A percentile compares a stretch with the other conserved stretches of the same genome.
Conservation (phyloP, 192 early-diverging fungal species). For the Linnemannia exigua region DNA sequence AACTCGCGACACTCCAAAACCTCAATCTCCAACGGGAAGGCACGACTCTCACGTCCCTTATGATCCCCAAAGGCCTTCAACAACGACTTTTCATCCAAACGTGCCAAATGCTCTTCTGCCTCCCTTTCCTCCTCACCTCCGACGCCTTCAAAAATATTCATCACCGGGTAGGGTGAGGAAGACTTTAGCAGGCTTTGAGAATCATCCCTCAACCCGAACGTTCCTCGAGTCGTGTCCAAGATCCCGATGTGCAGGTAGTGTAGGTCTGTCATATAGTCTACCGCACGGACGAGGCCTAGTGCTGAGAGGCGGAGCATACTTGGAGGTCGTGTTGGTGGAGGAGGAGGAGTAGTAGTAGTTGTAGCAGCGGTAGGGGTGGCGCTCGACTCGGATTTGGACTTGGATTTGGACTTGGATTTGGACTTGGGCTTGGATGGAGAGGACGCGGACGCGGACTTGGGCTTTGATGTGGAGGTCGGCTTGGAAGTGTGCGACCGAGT, state of each 20-base stretch:
- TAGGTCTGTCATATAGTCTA: neutral
- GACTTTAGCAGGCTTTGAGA: no score
- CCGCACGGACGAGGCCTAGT: slow-evolving; percentile 8
- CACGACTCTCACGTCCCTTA: neutral
- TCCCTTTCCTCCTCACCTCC: neutral
- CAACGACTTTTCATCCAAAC: slow-evolving; percentile 1
- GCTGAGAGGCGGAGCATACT: neutral
- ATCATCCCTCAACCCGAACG: no score
- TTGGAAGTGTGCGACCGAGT: neutral
- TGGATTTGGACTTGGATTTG: no score
- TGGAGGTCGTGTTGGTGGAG: neutral
- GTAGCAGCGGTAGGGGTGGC: neutral
- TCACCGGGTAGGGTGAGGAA: no score
- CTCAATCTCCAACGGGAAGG: neutral
- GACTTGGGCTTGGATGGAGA: no score
- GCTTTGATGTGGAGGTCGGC: no score
- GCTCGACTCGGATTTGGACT: neutral
- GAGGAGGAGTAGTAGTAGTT: no score
- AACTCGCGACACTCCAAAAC: neutral
- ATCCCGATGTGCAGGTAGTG: neutral
- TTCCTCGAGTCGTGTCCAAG: neutral
- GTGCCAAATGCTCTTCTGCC: neutral
- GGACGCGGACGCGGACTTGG: no score
- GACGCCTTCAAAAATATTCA: no score
- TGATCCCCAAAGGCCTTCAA: neutral